These are phyloP conservation scores for Fusarium sp. DNA, from an alignment of 2,329 filamentous ascomycete genomes.

Conservation along the genomic window DNA sequence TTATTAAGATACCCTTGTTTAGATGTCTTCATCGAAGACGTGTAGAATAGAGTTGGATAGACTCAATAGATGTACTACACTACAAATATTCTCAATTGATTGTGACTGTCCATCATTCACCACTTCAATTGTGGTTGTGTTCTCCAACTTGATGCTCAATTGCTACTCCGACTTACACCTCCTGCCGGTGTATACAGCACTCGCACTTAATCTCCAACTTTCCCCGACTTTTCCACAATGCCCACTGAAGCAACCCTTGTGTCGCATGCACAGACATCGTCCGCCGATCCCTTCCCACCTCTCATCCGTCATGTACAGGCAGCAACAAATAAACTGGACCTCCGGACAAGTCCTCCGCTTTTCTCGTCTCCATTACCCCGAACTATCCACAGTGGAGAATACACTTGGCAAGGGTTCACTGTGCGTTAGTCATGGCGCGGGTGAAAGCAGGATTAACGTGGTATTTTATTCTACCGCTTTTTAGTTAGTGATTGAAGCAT, in stretches of 20 bases:
- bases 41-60: slow-evolving; percentile 22
- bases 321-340: neutral
- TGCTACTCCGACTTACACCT: too few species aligned
- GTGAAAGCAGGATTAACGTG: neutral
- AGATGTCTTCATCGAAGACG: slow-evolving; percentile 8
- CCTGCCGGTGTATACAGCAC: too few species aligned
- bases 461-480: neutral
- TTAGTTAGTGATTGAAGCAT: neutral
- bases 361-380: slow-evolving; percentile 3
- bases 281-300: neutral
- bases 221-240: neutral
- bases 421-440: neutral
- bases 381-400: neutral
- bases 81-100: neutral
- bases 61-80: slow-evolving; percentile 12
- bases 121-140: neutral
- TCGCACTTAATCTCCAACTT: neutral
- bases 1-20: slow-evolving; percentile 28
- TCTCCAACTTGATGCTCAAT: neutral
- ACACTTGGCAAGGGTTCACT: neutral
- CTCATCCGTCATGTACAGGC: neutral
- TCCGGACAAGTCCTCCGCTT: neutral
- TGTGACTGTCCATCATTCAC: neutral
- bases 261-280: neutral
- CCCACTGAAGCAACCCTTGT: neutral